Conservation (phyloP, 495 filamentous ascomycete species). For the Aspergillus leporis region DNA sequence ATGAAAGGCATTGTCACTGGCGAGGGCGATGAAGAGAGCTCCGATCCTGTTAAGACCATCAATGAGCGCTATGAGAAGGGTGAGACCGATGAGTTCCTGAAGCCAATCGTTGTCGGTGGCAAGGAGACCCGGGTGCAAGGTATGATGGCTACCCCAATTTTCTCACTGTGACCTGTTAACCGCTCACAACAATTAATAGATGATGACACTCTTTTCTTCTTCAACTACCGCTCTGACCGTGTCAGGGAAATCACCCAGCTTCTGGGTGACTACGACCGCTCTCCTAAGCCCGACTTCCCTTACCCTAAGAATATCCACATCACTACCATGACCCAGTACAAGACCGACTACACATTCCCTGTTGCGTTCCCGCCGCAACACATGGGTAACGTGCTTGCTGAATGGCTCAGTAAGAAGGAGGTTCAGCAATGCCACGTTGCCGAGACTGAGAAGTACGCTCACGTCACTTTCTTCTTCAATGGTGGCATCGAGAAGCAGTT, state of each 20-base stretch:
- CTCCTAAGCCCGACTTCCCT: constrained; percentile 84
- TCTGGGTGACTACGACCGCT: constrained; percentile 86
- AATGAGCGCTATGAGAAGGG: constrained; percentile 81
- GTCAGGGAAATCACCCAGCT: constrained; percentile 96
- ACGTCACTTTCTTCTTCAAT: constrained; percentile 99
- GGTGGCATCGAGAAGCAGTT: constrained; percentile 97
- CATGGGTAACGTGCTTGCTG: constrained; percentile 95
- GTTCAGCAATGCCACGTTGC: constrained; percentile 93
- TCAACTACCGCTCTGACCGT: constrained; percentile 99
- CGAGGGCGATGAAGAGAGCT: constrained; percentile 81
- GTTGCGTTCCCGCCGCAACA: constrained; percentile 92
- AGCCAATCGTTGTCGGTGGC: constrained; percentile 93
- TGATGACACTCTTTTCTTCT: constrained; percentile 95
- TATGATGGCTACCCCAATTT: constrained; percentile 33
- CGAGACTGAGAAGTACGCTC: constrained; percentile 98
- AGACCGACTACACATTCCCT: constrained; percentile 88
- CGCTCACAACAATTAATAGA: constrained; percentile 50
- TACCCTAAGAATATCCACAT: constrained; percentile 90
- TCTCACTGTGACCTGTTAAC: background rate
- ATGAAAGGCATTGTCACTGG: constrained; percentile 82
- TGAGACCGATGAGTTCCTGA: constrained; percentile 96
- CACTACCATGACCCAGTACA: constrained; percentile 99
- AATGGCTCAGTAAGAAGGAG: constrained; percentile 86
- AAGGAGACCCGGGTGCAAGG: constrained; percentile 81
- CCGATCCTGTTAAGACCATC: constrained; percentile 83